Conservation (phyloP, 2,329 filamentous ascomycete species). For the Trichoderma asperellum region DNA sequence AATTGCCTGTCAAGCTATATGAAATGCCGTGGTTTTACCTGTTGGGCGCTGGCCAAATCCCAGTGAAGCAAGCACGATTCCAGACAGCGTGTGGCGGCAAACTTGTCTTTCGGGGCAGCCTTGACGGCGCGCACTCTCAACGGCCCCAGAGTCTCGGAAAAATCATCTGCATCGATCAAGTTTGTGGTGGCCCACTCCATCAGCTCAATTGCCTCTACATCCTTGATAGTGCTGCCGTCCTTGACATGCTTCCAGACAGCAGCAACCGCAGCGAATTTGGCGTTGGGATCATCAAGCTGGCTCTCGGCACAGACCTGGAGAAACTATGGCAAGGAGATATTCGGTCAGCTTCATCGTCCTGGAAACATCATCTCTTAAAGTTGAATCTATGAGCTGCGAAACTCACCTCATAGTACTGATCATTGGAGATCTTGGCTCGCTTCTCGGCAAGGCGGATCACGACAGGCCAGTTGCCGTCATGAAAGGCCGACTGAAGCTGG, state of each 20-base stretch:
- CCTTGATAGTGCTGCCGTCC: constrained; percentile 52
- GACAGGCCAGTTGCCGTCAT: constrained; percentile 57
- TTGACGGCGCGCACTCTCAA: constrained; percentile 58
- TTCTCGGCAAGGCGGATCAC: constrained; percentile 58
- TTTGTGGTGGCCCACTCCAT: constrained; percentile 58
- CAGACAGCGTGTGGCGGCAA: constrained; percentile 49
- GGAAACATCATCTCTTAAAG: background rate
- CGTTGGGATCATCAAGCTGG: constrained; percentile 53
- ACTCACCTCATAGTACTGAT: constrained; percentile 60
- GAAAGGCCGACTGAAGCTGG: constrained; percentile 59
- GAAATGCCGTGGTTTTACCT: constrained; percentile 44
- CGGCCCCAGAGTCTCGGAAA: constrained; percentile 52
- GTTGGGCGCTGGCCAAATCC: constrained; percentile 61
- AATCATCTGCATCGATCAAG: constrained; percentile 46
- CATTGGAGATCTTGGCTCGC: constrained; percentile 53
- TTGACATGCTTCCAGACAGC: constrained; percentile 52
- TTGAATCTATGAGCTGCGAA: background rate
- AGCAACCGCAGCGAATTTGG: constrained; percentile 50
- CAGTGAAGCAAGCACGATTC: constrained; percentile 58
- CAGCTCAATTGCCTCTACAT: constrained; percentile 56
- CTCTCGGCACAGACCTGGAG: constrained; percentile 57
- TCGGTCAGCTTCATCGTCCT: background rate
- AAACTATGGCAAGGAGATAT: constrained; percentile 46
- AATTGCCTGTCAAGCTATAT: background rate
- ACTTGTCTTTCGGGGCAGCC: constrained; percentile 53